phyloP scores from a whole-genome alignment of 139 green algal genomes.

The Chlorella sorokiniana region DNA sequence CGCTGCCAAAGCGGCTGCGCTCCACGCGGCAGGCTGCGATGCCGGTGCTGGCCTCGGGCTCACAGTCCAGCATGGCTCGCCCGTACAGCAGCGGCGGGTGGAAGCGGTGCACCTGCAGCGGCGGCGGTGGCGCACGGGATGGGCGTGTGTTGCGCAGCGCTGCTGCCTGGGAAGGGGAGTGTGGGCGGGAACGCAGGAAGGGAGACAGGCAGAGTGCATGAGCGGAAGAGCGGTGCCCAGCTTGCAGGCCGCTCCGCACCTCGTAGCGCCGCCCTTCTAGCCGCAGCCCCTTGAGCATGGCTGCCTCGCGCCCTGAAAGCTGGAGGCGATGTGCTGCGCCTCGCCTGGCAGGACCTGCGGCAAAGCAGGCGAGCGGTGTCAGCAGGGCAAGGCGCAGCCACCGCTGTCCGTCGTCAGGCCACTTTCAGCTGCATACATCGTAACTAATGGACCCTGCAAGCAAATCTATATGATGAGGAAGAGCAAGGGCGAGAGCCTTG shows the following conservation, averaged over 20 bases:
- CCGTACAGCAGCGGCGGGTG: conserved; percentile 79
- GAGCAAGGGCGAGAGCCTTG: not conserved
- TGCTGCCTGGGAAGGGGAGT: not conserved
- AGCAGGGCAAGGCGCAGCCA: too few species aligned
- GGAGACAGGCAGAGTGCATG: not conserved
- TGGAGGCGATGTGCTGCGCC: conserved; percentile 11
- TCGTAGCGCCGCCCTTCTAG: conserved; percentile 48
- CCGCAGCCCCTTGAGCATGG: conserved; percentile 36
- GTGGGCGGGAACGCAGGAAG: not conserved
- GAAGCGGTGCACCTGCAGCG: conserved; percentile 68
- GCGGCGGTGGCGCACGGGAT: not conserved
- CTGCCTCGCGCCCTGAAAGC: conserved; percentile 38
- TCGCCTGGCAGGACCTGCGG: conserved; percentile 21
- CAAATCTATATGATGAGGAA: not conserved
- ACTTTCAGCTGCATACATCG: not conserved
- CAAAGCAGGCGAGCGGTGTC: not conserved
- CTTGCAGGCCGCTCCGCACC: conserved; percentile 14
- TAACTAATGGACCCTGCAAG: not conserved
- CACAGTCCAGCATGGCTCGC: conserved; percentile 54
- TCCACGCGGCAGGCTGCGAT: conserved; percentile 65
- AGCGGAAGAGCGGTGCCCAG: not conserved
- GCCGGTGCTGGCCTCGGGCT: conserved; percentile 62
- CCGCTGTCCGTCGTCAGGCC: too few species aligned
- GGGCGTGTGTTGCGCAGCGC: not conserved
- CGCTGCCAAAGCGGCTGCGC: not conserved